phyloP scores from a whole-genome alignment of 768 basidiomycete species.

The Lactifluus subvellereus region DNA sequence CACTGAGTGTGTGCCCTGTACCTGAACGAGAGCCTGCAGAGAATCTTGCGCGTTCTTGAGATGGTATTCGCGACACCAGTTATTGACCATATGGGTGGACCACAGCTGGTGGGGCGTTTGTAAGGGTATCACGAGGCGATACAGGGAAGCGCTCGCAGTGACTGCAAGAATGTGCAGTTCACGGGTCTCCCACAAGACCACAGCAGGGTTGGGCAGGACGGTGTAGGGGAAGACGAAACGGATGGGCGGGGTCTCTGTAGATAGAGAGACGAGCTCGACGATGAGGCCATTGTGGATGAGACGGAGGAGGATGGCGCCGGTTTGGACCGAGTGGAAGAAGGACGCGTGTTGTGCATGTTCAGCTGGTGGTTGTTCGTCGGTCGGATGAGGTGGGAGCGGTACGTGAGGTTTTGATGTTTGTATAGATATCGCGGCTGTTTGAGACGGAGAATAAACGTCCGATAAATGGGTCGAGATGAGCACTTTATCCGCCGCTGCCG shows the following conservation, averaged over 20 bases:
- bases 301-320: slow-evolving; percentile 66
- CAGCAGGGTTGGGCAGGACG: slow-evolving; percentile 56
- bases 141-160: slow-evolving; percentile 64
- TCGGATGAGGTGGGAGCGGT: slow-evolving; percentile 41
- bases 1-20: slow-evolving; percentile 63
- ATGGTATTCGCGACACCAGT: slow-evolving; percentile 63
- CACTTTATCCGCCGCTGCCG: slow-evolving; percentile 15
- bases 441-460: slow-evolving; percentile 49
- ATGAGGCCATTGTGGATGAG: slow-evolving; percentile 69
- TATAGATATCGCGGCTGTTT: slow-evolving; percentile 46
- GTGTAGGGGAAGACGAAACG: slow-evolving; percentile 73
- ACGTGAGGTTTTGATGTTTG: slow-evolving; percentile 54
- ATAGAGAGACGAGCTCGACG: slow-evolving; percentile 71
- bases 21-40: slow-evolving; percentile 42
- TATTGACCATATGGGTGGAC: slow-evolving; percentile 32
- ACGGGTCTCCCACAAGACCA: slow-evolving; percentile 44
- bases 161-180: slow-evolving; percentile 69
- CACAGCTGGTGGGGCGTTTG: slow-evolving; percentile 28
- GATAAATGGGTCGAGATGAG: slow-evolving; percentile 50
- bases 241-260: slow-evolving; percentile 57
- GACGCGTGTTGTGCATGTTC: slow-evolving; percentile 72
- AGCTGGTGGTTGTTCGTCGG: slow-evolving; percentile 40
- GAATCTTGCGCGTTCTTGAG: slow-evolving; percentile 45
- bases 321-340: slow-evolving; percentile 47
- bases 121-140: slow-evolving; percentile 62